A percentile compares a stretch with the other conserved stretches of the same genome.
Conservation (phyloP, 2,329 filamentous ascomycete genomes). For the Verticillium albo-atrum region DNA sequence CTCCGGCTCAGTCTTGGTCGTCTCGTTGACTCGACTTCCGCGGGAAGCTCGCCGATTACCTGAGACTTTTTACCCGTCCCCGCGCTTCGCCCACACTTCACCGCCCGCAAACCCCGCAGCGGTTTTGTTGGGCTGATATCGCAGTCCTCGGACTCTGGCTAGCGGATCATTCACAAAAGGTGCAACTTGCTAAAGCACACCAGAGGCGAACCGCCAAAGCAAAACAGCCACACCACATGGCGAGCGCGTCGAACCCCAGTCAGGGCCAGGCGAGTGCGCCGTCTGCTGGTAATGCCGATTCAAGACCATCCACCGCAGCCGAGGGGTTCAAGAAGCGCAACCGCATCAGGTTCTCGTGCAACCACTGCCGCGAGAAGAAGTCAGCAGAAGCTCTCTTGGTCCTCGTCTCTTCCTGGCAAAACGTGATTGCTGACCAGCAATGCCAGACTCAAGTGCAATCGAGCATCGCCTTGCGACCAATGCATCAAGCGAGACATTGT, state of each 20-base stretch:
- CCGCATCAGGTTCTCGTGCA: slow-evolving; percentile 26
- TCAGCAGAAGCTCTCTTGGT: slow-evolving; percentile 10
- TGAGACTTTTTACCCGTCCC: background rate
- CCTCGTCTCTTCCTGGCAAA: background rate
- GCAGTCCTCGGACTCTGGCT: background rate
- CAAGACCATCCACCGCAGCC: background rate
- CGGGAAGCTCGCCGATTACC: background rate
- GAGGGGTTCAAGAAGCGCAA: slow-evolving; percentile 21
- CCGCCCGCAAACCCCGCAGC: background rate
- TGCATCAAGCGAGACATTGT: slow-evolving; percentile 23
- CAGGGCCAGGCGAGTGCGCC: background rate
- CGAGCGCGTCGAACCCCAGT: background rate
- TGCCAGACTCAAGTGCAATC: slow-evolving; percentile 25
- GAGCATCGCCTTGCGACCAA: slow-evolving; percentile 24
- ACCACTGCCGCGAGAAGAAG: slow-evolving; percentile 28
- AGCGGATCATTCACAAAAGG: background rate
- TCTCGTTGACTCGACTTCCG: background rate
- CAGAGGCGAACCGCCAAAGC: background rate
- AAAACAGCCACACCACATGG: background rate
- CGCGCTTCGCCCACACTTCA: background rate
- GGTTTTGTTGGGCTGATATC: background rate
- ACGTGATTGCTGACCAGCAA: background rate
- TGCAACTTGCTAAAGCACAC: background rate
- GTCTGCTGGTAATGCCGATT: background rate
- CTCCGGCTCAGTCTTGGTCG: background rate